A percentile compares a stretch with the other conserved stretches of the same genome.
Evolutionary conservation across 2,329 filamentous ascomycete genomes (phyloP).

Genomic region (Calonectria ilicicola): DNA sequence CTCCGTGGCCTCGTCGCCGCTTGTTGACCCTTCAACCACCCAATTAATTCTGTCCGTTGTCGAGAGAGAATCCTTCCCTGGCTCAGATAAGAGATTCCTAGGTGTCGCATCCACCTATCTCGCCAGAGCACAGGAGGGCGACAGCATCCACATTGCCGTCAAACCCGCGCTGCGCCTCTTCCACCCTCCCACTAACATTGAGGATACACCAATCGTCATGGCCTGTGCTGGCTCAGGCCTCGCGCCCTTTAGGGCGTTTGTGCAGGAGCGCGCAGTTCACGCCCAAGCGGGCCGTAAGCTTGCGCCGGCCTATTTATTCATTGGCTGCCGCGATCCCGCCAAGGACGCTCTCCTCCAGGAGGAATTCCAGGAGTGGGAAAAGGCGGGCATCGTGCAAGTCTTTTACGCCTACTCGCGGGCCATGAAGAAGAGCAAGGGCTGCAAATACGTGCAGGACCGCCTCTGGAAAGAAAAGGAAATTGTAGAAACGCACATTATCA

Average conservation of each 20-base stretch:
- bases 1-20: slow-evolving; percentile 77
- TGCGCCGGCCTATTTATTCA: slow-evolving; percentile 66
- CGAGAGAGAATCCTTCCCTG: slow-evolving; percentile 61
- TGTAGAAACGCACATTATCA: neutral
- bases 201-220: slow-evolving; percentile 59
- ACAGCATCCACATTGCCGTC: slow-evolving; percentile 60
- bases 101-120: slow-evolving; percentile 73
- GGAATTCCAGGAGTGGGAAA: slow-evolving; percentile 60
- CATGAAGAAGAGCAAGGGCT: slow-evolving; percentile 10
- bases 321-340: slow-evolving; percentile 57
- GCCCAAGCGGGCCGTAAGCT: slow-evolving; percentile 66
- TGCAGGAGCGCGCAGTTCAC: slow-evolving; percentile 65
- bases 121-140: slow-evolving; percentile 53
- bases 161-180: slow-evolving; percentile 53
- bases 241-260: slow-evolving; percentile 70
- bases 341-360: slow-evolving; percentile 59
- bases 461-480: slow-evolving; percentile 14
- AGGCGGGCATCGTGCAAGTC: slow-evolving; percentile 63
- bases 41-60: slow-evolving; percentile 75
- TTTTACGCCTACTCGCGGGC: slow-evolving; percentile 60
- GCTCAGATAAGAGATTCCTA: slow-evolving; percentile 51
- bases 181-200: slow-evolving; percentile 55
- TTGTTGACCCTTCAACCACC: slow-evolving; percentile 64
- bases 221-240: slow-evolving; percentile 64
- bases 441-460: slow-evolving; percentile 24